phyloP scores from a whole-genome alignment of 345 rosid species.

The Eucalyptus lansdowneana region DNA sequence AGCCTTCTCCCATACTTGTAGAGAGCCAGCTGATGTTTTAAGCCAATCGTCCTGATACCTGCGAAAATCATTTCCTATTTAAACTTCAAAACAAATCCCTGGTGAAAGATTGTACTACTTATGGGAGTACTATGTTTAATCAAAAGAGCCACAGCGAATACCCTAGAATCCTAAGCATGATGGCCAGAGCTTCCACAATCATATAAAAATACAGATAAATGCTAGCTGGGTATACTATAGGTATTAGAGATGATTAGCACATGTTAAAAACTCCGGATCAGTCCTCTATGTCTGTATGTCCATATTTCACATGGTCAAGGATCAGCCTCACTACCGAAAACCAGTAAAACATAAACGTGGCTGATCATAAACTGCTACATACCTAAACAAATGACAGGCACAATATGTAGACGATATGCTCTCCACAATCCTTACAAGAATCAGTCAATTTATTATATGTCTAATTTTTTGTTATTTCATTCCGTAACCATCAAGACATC shows the following conservation, averaged over 20 bases:
- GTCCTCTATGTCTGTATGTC: not conserved
- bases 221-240: not conserved
- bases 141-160: not conserved
- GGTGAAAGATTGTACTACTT: not conserved
- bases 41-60: conserved; percentile 99
- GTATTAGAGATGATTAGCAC: not conserved
- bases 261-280: not conserved
- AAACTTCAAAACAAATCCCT: not conserved
- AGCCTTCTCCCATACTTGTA: conserved; percentile 96
- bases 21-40: conserved; percentile 67
- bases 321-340: not conserved
- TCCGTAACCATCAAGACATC: not conserved
- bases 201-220: not conserved
- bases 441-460: not conserved
- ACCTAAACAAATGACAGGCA: not conserved
- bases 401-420: not conserved
- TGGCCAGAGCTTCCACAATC: not conserved
- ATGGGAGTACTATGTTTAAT: not conserved
- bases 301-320: not conserved
- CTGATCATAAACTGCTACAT: not conserved
- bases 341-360: not conserved
- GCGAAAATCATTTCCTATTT: not conserved
- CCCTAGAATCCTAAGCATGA: not conserved
- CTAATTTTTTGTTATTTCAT: not conserved
- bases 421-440: not conserved